Evolutionary conservation across 805 yeast genomes (phyloP).

Genomic region (Metschnikowia baotianmanensis): DNA sequence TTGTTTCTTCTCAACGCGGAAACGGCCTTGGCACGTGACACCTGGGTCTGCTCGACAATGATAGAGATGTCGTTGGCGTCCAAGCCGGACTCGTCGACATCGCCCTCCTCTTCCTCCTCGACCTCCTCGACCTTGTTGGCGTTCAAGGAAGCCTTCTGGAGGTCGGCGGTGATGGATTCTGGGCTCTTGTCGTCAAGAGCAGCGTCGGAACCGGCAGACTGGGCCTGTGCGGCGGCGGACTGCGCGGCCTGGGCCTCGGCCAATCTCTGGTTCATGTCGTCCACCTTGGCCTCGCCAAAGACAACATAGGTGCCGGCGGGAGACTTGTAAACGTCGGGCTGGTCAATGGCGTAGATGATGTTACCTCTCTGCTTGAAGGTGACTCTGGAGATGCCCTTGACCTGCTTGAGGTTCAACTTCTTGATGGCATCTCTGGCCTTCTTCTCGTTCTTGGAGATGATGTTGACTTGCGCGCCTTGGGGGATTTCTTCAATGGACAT

Average conservation of each 20-base stretch:
- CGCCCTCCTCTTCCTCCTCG: constrained; percentile 63
- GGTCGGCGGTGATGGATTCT: constrained; percentile 79
- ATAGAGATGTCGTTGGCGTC: constrained; percentile 79
- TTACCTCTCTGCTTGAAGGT: constrained; percentile 92
- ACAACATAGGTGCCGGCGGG: constrained; percentile 93
- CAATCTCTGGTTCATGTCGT: constrained; percentile 86
- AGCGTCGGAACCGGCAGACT: constrained; percentile 35
- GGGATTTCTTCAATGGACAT: constrained; percentile 62
- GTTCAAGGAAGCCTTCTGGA: constrained; percentile 61
- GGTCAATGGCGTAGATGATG: constrained; percentile 83
- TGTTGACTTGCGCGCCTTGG: constrained; percentile 78
- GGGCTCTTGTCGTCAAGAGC: constrained; percentile 56
- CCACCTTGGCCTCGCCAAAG: constrained; percentile 97
- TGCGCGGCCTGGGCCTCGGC: constrained; percentile 75
- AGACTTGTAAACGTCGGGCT: constrained; percentile 94
- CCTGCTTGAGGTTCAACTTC: constrained; percentile 85
- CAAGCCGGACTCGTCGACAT: constrained; percentile 82
- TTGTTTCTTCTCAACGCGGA: constrained; percentile 85
- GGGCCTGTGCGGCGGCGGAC: constrained; percentile 52
- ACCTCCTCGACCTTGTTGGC: constrained; percentile 40
- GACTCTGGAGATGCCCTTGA: constrained; percentile 92
- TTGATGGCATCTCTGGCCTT: constrained; percentile 89
- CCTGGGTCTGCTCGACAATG: constrained; percentile 88
- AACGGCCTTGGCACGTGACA: constrained; percentile 84
- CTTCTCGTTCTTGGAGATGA: constrained; percentile 88